These are phyloP conservation scores for Rhodotorula graminis DNA, from an alignment of 768 basidiomycete species.

Conservation along the genomic window DNA sequence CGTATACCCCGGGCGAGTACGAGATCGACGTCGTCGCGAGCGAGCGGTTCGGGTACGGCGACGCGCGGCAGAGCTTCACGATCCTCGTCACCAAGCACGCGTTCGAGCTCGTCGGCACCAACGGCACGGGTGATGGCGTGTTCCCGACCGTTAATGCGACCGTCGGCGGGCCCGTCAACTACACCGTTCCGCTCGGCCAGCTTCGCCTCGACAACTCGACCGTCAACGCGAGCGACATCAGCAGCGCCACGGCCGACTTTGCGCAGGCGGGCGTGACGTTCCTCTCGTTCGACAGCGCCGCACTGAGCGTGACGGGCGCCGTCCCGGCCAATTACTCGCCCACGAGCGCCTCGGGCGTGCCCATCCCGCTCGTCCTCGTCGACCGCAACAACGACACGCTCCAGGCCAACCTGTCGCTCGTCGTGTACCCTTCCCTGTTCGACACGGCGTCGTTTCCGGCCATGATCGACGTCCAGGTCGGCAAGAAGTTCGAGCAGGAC, in stretches of 20 bases:
- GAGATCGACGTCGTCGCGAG: conserved; percentile 63
- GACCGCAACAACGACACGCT: conserved; percentile 64
- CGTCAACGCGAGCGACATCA: conserved; percentile 59
- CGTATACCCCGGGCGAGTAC: conserved; percentile 50
- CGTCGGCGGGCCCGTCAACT: conserved; percentile 56
- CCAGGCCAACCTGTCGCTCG: conserved; percentile 61
- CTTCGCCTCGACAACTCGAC: conserved; percentile 61
- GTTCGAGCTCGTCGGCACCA: conserved; percentile 51
- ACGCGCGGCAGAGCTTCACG: conserved; percentile 58
- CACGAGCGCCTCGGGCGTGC: conserved; percentile 43
- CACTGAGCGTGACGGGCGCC: conserved; percentile 61
- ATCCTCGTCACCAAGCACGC: conserved; percentile 67
- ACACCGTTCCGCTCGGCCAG: conserved; percentile 47
- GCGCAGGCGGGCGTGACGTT: conserved; percentile 44
- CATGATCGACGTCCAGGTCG: conserved; percentile 33
- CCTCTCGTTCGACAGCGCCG: conserved; percentile 56
- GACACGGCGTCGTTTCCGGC: conserved; percentile 41
- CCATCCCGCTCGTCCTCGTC: conserved; percentile 60
- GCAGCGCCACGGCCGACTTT: conserved; percentile 58
- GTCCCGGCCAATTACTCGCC: conserved; percentile 53
- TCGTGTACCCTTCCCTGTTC: conserved; percentile 71
- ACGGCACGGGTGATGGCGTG: not conserved
- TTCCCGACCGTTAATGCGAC: conserved; percentile 70
- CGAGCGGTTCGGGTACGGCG: conserved; percentile 68
- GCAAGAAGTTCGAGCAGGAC: conserved; percentile 32